These are phyloP conservation scores for Cytospora piceae DNA, from an alignment of 2,329 filamentous ascomycete genomes.

Conservation along the genomic window DNA sequence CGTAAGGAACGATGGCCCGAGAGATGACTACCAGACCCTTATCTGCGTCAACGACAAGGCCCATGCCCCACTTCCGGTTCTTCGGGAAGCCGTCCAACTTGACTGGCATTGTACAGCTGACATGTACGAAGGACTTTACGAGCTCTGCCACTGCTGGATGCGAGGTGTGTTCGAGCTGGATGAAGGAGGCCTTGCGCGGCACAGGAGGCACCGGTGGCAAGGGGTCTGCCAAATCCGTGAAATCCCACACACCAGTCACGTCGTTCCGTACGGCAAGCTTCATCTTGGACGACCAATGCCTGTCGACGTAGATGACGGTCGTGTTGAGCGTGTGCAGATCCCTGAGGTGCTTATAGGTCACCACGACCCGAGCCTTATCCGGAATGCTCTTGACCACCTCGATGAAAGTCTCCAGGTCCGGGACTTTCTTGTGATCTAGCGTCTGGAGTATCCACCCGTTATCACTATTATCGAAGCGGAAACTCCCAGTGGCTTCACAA, in stretches of 20 bases:
- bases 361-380: constrained; percentile 80
- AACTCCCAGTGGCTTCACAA: constrained; percentile 87
- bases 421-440: constrained; percentile 88
- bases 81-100: constrained; percentile 98
- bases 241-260: constrained; percentile 89
- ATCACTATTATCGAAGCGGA: constrained; percentile 71
- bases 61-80: constrained; percentile 92
- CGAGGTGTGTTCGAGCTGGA: constrained; percentile 84
- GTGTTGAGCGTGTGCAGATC: constrained; percentile 95
- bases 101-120: constrained; percentile 89
- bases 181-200: constrained; percentile 83
- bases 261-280: constrained; percentile 91
- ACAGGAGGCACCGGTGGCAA: constrained; percentile 74
- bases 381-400: constrained; percentile 89
- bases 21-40: constrained; percentile 95
- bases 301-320: constrained; percentile 87
- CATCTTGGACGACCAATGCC: constrained; percentile 97
- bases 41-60: constrained; percentile 94
- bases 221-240: constrained; percentile 80
- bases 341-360: constrained; percentile 89
- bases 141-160: constrained; percentile 91
- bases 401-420: constrained; percentile 85
- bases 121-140: constrained; percentile 91
- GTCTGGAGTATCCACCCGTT: constrained; percentile 94
- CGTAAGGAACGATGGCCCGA: constrained; percentile 86